Conservation (phyloP, 768 basidiomycete species). For the Mycena sanguinolenta region DNA sequence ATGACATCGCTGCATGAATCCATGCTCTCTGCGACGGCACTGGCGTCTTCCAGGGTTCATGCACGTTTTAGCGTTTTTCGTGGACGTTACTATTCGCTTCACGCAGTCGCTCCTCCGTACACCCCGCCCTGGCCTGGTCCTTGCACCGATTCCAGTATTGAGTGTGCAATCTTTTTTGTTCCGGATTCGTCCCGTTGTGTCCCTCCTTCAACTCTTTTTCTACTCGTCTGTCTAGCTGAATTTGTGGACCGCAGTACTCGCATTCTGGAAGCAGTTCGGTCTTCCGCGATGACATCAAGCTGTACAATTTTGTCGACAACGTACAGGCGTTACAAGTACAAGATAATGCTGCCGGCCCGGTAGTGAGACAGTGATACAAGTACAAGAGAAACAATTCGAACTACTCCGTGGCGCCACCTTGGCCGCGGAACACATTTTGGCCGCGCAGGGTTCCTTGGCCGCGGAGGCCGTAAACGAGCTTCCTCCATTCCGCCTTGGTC, state of each 20-base stretch:
- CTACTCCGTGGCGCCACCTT: constrained; percentile 25
- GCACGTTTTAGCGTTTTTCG: too few species aligned
- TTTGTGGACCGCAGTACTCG: constrained; percentile 19
- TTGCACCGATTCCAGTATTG: too few species aligned
- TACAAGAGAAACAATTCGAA: constrained; percentile 16
- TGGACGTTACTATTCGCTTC: too few species aligned
- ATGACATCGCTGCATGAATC: too few species aligned
- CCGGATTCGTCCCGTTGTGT: too few species aligned
- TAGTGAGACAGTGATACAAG: constrained; percentile 17
- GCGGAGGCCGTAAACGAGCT: constrained; percentile 19
- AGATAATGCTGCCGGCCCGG: constrained; percentile 23
- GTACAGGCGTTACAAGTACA: constrained; percentile 24
- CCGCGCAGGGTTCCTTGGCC: constrained; percentile 25
- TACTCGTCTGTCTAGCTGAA: too few species aligned
- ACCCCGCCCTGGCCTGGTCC: too few species aligned
- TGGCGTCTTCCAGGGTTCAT: too few species aligned
- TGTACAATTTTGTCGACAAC: constrained; percentile 18
- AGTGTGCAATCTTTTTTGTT: too few species aligned
- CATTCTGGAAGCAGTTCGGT: constrained; percentile 15
- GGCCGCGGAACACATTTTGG: constrained; percentile 21
- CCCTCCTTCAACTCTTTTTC: too few species aligned
- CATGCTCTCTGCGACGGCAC: too few species aligned
- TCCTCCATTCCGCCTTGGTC: constrained; percentile 23
- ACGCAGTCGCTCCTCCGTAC: too few species aligned
- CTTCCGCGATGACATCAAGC: constrained; percentile 21